Base-by-base conservation (phyloP, 139 green algal species). In the Trebouxia sp. region DNA sequence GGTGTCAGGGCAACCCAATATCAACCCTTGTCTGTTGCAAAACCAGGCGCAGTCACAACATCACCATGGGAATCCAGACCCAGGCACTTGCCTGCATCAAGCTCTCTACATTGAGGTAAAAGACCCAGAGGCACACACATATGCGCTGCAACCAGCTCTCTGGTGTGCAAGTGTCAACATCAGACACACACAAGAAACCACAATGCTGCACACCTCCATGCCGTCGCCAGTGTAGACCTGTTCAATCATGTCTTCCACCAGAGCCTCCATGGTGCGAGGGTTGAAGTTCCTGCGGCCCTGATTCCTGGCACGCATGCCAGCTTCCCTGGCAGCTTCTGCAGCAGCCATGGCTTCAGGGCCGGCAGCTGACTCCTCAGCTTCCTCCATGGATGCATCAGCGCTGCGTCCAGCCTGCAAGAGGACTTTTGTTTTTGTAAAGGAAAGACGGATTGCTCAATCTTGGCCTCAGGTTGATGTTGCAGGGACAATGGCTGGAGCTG, bases 311-410 rank as follows among this genome's bases (percentile, higher is more conserved):
- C 78, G 50, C 30, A 45, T 38, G 22, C 65, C 35, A n/a, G 83
- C 83, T 32, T 78, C 78, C 30, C 75, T 43, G 14, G 76, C 76
- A 43, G 76, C 76, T 24, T 70, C 35, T 65, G 38, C 79, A 30
- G 85, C 85, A 47, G 76, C 58, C 62, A 85, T 22, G 17, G 85
- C 86, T 53, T 89, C 75, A 7, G 84, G 87, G 12, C 87, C 87
- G 1, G 86, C 81, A 14, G 67, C 81, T 20, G 81, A 84, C 42
- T 77, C 82, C 41, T 55, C 37, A 11, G 38, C 82, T 12, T 76
- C 85, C 30, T 32, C 80, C 39, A 65, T 80, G 10, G 6, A 58
- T 15, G 48, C 85, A 65, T 83, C 58, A 42, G n/a, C n/a, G 3
- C 45, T 39, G 10, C 41, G 15, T 1, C 9, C 24, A 35, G 26